A percentile compares a stretch with the other conserved stretches of the same genome.
Evolutionary conservation across 1,139 yeast species (phyloP).

Genomic region (Kodamaea fungicola): DNA sequence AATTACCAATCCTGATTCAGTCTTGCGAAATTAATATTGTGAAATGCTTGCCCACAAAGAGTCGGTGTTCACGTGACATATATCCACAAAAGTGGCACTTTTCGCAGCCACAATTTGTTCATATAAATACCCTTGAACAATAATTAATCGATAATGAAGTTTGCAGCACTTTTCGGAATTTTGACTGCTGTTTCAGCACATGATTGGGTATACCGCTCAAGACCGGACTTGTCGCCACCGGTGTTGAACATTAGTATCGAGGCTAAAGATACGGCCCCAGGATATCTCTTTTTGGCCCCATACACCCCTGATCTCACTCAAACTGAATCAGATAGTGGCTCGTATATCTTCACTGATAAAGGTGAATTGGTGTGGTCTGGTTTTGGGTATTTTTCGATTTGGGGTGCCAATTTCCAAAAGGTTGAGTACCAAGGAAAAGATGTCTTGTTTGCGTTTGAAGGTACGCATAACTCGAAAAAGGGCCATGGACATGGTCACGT

Average conservation of each 20-base stretch:
- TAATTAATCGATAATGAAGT: conserved; percentile 2
- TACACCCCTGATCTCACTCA: conserved; percentile 18
- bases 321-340: conserved; percentile 16
- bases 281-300: conserved; percentile 31
- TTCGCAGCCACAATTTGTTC: conserved; percentile 5
- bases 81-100: not conserved
- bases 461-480: conserved; percentile 27
- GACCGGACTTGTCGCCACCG: conserved; percentile 35
- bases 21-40: too few relatives aligned
- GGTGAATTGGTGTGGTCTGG: conserved; percentile 38
- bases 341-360: conserved; percentile 27
- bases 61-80: too few relatives aligned
- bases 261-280: conserved; percentile 21
- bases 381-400: conserved; percentile 25
- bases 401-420: conserved; percentile 33
- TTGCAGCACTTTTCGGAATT: conserved; percentile 1
- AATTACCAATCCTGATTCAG: too few relatives aligned
- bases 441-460: conserved; percentile 29
- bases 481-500: conserved; percentile 40
- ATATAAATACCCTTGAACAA: not conserved
- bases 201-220: conserved; percentile 27
- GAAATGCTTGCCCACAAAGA: too few relatives aligned
- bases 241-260: conserved; percentile 26
- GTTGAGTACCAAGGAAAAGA: conserved; percentile 22
- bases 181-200: not conserved